Conservation (phyloP, 345 rosid species). For the Barbarea vulgaris region DNA sequence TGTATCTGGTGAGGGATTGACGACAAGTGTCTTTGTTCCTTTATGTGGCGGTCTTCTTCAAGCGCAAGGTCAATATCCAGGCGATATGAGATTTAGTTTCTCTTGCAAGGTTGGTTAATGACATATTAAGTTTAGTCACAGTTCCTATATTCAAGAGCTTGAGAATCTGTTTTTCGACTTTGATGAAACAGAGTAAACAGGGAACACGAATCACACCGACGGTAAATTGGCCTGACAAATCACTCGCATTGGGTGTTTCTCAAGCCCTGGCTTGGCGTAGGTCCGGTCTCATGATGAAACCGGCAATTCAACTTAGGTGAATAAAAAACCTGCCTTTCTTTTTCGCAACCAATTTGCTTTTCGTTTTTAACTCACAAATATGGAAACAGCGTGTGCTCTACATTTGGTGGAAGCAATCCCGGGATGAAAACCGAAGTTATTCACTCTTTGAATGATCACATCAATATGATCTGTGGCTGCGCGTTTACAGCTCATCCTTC, state of each 20-base stretch:
- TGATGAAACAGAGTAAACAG: constrained; percentile 70
- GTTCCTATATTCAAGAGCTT: not conserved
- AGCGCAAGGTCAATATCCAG: constrained; percentile 98
- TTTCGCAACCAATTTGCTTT: not conserved
- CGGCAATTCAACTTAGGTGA: constrained; percentile 81
- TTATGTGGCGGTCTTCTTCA: constrained; percentile 90
- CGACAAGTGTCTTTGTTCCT: constrained; percentile 88
- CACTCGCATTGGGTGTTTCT: constrained; percentile 66
- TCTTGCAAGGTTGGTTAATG: constrained; percentile 67
- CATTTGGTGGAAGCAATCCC: constrained; percentile 91
- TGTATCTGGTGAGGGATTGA: constrained; percentile 88
- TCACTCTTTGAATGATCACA: constrained; percentile 77
- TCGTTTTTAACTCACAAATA: not conserved
- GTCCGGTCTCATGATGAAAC: constrained; percentile 90
- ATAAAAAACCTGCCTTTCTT: not conserved
- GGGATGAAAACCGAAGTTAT: constrained; percentile 75
- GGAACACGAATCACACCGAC: constrained; percentile 87
- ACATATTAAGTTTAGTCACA: not conserved
- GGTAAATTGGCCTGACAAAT: constrained; percentile 93
- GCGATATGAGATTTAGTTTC: constrained; percentile 94
- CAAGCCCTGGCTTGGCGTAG: constrained; percentile 93
- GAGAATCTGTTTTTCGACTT: not conserved
- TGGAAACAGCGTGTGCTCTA: constrained; percentile 66
- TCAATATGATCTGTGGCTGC: constrained; percentile 81
- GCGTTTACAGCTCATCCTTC: constrained; percentile 67